phyloP scores from a whole-genome alignment of 495 filamentous ascomycete species.

The Poronia punctata region DNA sequence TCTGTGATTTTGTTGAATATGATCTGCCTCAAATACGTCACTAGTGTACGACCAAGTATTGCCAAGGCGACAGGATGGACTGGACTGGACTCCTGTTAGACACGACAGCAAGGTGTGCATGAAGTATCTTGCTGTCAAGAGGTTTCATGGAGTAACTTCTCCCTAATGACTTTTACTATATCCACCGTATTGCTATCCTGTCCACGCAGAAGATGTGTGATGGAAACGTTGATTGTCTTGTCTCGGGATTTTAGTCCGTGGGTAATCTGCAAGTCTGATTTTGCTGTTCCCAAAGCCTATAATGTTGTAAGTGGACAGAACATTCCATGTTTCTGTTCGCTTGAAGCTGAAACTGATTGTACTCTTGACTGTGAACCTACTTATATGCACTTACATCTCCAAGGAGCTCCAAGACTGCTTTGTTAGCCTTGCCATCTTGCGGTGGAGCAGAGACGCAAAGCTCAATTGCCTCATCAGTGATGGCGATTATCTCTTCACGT shows the following conservation, averaged over 20 bases:
- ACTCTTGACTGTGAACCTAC: no score
- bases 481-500: slow-evolving; percentile 49
- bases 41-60: no score
- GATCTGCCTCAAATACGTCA: no score
- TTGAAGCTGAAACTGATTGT: no score
- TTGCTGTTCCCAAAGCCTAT: slow-evolving; percentile 52
- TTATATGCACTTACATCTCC: not conserved
- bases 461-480: slow-evolving; percentile 50
- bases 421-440: slow-evolving; percentile 60
- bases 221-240: slow-evolving; percentile 47
- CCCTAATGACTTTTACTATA: slow-evolving; percentile 14
- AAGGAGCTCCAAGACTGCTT: slow-evolving; percentile 54
- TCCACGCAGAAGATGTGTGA: slow-evolving; percentile 15
- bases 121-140: no score
- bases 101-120: no score
- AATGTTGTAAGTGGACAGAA: slow-evolving; percentile 7
- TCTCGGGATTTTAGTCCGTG: slow-evolving; percentile 55
- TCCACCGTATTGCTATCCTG: slow-evolving; percentile 15
- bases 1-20: no score
- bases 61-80: no score
- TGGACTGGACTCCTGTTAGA: no score
- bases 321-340: slow-evolving; percentile 1
- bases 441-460: slow-evolving; percentile 57
- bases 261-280: slow-evolving; percentile 55
- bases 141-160: slow-evolving; percentile 14